A percentile compares a stretch with the other conserved stretches of the same genome.
Evolutionary conservation across 345 rosid species (phyloP).

Genomic region (Pistacia atlantica): DNA sequence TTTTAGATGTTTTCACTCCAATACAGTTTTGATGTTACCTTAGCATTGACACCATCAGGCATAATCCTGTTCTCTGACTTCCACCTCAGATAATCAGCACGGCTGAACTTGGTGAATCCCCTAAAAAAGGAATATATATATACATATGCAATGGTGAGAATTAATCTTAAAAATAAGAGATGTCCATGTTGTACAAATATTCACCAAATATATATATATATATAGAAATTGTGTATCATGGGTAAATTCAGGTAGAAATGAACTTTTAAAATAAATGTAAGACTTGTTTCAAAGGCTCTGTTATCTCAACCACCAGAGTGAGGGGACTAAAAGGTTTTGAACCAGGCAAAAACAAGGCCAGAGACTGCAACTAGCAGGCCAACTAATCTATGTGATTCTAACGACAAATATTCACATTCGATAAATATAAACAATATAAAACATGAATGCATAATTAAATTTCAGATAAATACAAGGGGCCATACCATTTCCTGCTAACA

Average conservation of each 20-base stretch:
- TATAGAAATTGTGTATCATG: too few relatives aligned
- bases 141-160: background rate
- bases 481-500: conserved; percentile 63
- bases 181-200: background rate
- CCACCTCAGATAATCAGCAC: conserved; percentile 51
- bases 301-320: background rate
- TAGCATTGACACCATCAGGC: conserved; percentile 60
- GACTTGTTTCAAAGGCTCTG: background rate
- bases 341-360: background rate
- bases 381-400: background rate
- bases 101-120: conserved; percentile 60
- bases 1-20: background rate
- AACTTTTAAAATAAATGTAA: background rate
- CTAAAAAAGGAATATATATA: conserved; percentile 19
- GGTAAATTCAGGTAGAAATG: too few relatives aligned
- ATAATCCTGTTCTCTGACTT: conserved; percentile 46
- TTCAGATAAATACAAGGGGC: background rate
- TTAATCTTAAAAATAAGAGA: background rate
- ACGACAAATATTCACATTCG: background rate
- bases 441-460: background rate
- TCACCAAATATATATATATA: background rate
- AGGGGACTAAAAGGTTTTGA: background rate
- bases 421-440: background rate
- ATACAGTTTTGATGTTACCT: conserved; percentile 32
- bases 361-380: background rate